phyloP scores from a whole-genome alignment of 2,329 filamentous ascomycete genomes.

The Aspergillus sp. region DNA sequence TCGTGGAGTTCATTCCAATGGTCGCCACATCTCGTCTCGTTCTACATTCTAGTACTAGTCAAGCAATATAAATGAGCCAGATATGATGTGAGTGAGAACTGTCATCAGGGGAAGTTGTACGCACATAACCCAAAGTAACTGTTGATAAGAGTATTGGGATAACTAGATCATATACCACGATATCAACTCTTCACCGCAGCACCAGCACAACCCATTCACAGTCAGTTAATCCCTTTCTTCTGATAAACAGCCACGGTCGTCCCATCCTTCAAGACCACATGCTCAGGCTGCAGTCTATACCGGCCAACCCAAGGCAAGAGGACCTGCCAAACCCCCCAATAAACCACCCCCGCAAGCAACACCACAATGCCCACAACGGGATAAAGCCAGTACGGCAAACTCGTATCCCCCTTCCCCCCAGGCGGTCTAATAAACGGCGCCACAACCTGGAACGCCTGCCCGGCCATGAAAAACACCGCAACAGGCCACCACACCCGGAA shows the following conservation, averaged over 20 bases:
- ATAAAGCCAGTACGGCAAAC: constrained; percentile 3
- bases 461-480: constrained; percentile 1
- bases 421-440: constrained; percentile 3
- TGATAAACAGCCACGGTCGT: not conserved
- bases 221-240: not conserved
- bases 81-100: no score
- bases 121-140: no score
- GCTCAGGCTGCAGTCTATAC: constrained; percentile 1
- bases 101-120: no score
- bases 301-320: not conserved
- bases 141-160: no score
- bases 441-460: constrained; percentile 2
- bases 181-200: no score
- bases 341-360: not conserved
- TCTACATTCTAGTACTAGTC: no score
- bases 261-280: constrained; percentile 3
- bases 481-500: constrained; percentile 4
- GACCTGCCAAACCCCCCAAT: not conserved
- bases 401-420: constrained; percentile 1
- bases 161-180: no score
- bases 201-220: no score
- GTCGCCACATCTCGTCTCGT: no score
- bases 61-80: no score
- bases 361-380: not conserved
- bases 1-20: no score